Conservation (phyloP, 2,329 filamentous ascomycete species). For the Keithomyces neogunnii region DNA sequence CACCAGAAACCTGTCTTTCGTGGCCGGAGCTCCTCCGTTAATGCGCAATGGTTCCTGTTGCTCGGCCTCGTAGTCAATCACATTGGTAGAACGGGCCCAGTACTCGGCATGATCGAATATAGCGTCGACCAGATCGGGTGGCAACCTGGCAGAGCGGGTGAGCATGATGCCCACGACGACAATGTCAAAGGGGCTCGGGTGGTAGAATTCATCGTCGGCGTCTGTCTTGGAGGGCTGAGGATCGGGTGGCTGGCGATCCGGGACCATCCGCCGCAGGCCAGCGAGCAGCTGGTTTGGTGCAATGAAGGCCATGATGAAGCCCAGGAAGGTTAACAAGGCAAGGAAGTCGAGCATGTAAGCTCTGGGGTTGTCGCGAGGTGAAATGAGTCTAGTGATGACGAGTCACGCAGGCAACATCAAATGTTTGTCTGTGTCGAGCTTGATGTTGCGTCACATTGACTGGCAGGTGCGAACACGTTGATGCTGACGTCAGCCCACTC, state of each 20-base stretch:
- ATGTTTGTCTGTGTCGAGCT: background rate
- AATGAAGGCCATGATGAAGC: constrained; percentile 19
- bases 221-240: constrained; percentile 5
- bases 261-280: constrained; percentile 7
- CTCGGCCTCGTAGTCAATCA: constrained; percentile 18
- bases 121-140: constrained; percentile 45
- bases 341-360: constrained; percentile 8
- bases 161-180: constrained; percentile 39
- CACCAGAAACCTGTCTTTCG: constrained; percentile 26
- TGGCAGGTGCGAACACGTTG: no score
- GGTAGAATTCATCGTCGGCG: constrained; percentile 9
- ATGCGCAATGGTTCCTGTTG: constrained; percentile 15
- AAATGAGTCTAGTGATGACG: background rate
- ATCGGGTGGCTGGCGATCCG: background rate
- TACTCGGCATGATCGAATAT: constrained; percentile 55
- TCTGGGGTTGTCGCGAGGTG: background rate
- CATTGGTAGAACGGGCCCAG: constrained; percentile 43
- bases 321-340: constrained; percentile 5
- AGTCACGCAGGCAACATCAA: background rate
- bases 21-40: constrained; percentile 10
- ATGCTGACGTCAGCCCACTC: no score
- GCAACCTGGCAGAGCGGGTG: constrained; percentile 33
- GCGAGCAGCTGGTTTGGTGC: constrained; percentile 14
- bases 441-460: background rate
- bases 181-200: constrained; percentile 40